Percentiles rank a stretch among this genome's conserved stretches.
Conservation (phyloP, 192 early-diverging fungal genomes). For the Backusella tuberculispora region DNA sequence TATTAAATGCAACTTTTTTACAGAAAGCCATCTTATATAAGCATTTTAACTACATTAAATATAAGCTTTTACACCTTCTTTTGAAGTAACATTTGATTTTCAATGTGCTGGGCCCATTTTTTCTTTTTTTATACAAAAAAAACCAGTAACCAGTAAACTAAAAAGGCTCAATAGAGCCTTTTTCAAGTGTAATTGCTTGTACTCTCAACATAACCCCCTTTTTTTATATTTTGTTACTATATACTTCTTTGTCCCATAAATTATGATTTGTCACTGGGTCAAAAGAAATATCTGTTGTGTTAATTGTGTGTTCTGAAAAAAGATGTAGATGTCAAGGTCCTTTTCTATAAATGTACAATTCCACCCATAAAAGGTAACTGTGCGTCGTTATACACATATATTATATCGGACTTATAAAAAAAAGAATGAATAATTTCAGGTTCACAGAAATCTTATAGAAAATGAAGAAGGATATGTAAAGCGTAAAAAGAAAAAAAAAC, state of each 20-base stretch:
- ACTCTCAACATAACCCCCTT: constrained; percentile 6
- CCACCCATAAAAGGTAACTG: not conserved
- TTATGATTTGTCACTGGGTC: constrained; percentile 16
- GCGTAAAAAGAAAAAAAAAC: not conserved
- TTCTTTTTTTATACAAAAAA: constrained; percentile 12
- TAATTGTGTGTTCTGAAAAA: constrained; percentile 3
- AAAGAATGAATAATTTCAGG: not conserved
- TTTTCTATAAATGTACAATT: constrained; percentile 13
- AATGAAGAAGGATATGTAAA: not conserved
- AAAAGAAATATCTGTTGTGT: constrained; percentile 21
- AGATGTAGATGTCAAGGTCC: constrained; percentile 8
- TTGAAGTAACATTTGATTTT: not conserved
- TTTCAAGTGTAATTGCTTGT: not conserved
- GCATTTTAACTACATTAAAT: not conserved
- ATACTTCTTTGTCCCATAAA: constrained; percentile 9
- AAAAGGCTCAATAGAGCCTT: constrained; percentile 11
- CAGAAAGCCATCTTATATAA: not conserved
- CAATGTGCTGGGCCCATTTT: not conserved
- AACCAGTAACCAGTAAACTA: not conserved
- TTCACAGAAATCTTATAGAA: constrained; percentile 1
- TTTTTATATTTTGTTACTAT: not conserved
- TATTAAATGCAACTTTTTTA: not conserved
- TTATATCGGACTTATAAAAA: not conserved
- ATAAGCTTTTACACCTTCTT: not conserved
- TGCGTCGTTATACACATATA: not conserved